Conservation (phyloP, 1,284 basidiomycete genomes). For the Sanguinoderma infundibulare region DNA sequence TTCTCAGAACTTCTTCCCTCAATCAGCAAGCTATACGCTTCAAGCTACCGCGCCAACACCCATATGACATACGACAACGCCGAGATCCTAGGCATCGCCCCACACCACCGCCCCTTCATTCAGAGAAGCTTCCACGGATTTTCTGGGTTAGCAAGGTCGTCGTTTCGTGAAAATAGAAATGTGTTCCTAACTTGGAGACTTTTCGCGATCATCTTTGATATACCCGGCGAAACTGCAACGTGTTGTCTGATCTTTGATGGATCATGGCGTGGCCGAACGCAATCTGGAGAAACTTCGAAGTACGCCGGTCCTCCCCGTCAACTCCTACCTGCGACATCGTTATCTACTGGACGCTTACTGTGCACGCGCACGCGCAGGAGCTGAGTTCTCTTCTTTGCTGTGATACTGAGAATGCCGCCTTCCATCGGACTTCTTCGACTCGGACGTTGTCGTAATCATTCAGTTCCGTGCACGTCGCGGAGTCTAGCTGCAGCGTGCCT, state of each 20-base stretch:
- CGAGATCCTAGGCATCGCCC: conserved; percentile 9
- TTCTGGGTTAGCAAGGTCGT: conserved; percentile 11
- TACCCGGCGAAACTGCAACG: conserved; percentile 17
- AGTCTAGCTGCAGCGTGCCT: conserved; percentile 16
- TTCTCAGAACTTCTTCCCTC: neutral
- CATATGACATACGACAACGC: neutral
- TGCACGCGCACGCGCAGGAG: conserved; percentile 1
- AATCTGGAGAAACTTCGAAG: conserved; percentile 4
- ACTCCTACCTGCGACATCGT: conserved; percentile 9
- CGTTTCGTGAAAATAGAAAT: conserved; percentile 12
- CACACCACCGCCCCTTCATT: conserved; percentile 5
- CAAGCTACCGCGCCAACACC: conserved; percentile 15
- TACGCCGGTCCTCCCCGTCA: conserved; percentile 6
- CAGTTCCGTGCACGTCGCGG: conserved; percentile 17
- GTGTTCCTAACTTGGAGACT: conserved; percentile 11
- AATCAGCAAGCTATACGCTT: conserved; percentile 22
- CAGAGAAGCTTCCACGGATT: conserved; percentile 6
- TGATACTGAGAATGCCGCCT: conserved; percentile 24
- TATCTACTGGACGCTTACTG: conserved; percentile 6
- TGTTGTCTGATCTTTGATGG: conserved; percentile 16
- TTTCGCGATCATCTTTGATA: conserved; percentile 18
- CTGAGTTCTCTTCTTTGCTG: conserved; percentile 12
- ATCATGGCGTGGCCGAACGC: conserved; percentile 1
- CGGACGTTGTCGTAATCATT: conserved; percentile 24
- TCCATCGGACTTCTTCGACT: conserved; percentile 18